Percentiles rank a stretch among this genome's conserved stretches.
Evolutionary conservation across 169 alveolate genomes (phyloP).

Genomic region (Plasmodium cynomolgi): DNA sequence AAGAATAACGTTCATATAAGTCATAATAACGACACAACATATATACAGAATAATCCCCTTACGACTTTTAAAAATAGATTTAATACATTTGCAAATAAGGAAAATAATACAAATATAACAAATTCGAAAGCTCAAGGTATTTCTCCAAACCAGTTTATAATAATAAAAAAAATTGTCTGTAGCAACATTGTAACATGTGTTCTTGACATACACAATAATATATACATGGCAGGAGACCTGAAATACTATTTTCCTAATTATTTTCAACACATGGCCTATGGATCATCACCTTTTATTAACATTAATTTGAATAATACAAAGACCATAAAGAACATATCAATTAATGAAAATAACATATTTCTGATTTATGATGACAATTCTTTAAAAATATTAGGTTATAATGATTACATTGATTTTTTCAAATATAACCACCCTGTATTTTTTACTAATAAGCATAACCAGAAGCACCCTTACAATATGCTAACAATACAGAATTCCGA

Average conservation of each 20-base stretch:
- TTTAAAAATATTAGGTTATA: slow-evolving; percentile 60
- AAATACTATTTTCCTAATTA: slow-evolving; percentile 61
- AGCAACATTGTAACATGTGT: slow-evolving; percentile 63
- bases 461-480: slow-evolving; percentile 42
- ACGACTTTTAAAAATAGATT: slow-evolving; percentile 53
- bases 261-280: slow-evolving; percentile 67
- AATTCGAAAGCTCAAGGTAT: slow-evolving; percentile 28
- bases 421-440: slow-evolving; percentile 65
- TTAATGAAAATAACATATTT: slow-evolving; percentile 64
- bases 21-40: slow-evolving; percentile 42
- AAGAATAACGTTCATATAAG: slow-evolving; percentile 61
- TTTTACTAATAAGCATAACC: slow-evolving; percentile 58
- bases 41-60: slow-evolving; percentile 67
- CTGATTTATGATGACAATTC: slow-evolving; percentile 57
- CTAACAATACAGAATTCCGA: slow-evolving; percentile 41
- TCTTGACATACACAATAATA: slow-evolving; percentile 41
- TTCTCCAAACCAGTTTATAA: slow-evolving; percentile 67
- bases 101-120: slow-evolving; percentile 26
- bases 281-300: slow-evolving; percentile 69
- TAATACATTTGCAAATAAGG: slow-evolving; percentile 31
- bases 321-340: slow-evolving; percentile 48
- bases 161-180: slow-evolving; percentile 69
- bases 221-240: slow-evolving; percentile 58
- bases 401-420: slow-evolving; percentile 69
- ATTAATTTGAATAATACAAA: slow-evolving; percentile 56